phyloP scores from a whole-genome alignment of 2,329 filamentous ascomycete species.

The Phialophora tarda region DNA sequence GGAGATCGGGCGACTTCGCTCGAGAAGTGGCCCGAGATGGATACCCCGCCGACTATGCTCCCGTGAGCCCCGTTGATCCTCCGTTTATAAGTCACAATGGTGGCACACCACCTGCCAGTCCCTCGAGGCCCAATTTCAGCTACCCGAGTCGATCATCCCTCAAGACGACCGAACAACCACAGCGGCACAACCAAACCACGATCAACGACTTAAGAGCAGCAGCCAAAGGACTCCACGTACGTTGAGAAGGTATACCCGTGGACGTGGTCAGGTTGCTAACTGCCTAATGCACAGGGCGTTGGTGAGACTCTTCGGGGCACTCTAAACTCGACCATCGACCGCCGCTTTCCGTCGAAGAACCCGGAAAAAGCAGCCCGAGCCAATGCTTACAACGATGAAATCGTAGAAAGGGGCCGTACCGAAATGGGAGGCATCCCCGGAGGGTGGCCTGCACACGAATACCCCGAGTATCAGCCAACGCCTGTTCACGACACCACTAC shows the following conservation, averaged over 20 bases:
- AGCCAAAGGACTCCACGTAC: slow-evolving; percentile 38
- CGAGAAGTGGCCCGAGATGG: slow-evolving; percentile 15
- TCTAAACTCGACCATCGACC: slow-evolving; percentile 35
- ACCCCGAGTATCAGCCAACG: neutral
- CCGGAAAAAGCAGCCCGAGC: slow-evolving; percentile 34
- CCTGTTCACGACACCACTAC: slow-evolving; percentile 3
- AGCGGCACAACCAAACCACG: slow-evolving; percentile 31
- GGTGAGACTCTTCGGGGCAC: slow-evolving; percentile 40
- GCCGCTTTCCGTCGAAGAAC: slow-evolving; percentile 34
- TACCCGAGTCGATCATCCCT: slow-evolving; percentile 36
- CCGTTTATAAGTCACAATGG: slow-evolving; percentile 25
- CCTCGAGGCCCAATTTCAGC: slow-evolving; percentile 37
- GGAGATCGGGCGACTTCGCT: slow-evolving; percentile 28
- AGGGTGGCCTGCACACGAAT: slow-evolving; percentile 28
- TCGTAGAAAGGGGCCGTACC: slow-evolving; percentile 31
- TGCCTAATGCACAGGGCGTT: slow-evolving; percentile 28
- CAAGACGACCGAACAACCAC: slow-evolving; percentile 30
- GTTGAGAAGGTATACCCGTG: neutral
- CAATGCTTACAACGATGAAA: slow-evolving; percentile 33
- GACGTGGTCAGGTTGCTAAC: slow-evolving; percentile 3
- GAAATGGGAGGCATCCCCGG: slow-evolving; percentile 35
- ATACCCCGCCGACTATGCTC: slow-evolving; percentile 15
- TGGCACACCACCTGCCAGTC: slow-evolving; percentile 26
- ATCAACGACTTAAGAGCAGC: slow-evolving; percentile 37
- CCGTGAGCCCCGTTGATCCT: slow-evolving; percentile 33